These are phyloP conservation scores for Ogataea sp. DNA, from an alignment of 805 yeast genomes.

Conservation along the genomic window DNA sequence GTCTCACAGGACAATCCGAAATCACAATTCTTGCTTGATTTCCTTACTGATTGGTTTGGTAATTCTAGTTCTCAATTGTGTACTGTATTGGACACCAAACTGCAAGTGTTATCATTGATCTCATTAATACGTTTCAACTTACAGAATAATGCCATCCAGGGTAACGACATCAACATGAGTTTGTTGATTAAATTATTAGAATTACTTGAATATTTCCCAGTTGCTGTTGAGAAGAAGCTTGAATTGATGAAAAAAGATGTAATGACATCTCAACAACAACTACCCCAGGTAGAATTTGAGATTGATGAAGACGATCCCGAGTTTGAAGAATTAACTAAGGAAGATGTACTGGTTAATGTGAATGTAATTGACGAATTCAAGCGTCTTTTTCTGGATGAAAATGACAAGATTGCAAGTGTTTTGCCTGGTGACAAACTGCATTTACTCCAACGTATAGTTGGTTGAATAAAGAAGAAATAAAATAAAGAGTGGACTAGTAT, in stretches of 20 bases:
- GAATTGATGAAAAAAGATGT: conserved; percentile 33
- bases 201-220: conserved; percentile 37
- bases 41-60: conserved; percentile 41
- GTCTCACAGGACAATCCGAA: no score
- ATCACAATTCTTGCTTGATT: no score
- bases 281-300: conserved; percentile 12
- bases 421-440: conserved; percentile 13
- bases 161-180: conserved; percentile 16
- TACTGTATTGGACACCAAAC: conserved; percentile 48
- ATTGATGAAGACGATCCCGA: conserved; percentile 15
- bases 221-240: conserved; percentile 39
- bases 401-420: conserved; percentile 5
- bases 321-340: conserved; percentile 23
- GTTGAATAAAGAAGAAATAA: neutral
- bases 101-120: conserved; percentile 40
- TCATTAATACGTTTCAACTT: conserved; percentile 31
- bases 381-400: conserved; percentile 12
- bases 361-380: conserved; percentile 25
- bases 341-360: conserved; percentile 22
- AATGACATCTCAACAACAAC: conserved; percentile 20
- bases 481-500: no score
- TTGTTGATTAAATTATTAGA: conserved; percentile 29
- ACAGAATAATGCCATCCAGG: neutral
- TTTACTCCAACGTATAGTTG: conserved; percentile 9
- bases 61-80: conserved; percentile 33